Evolutionary conservation across 306 rosid species (phyloP).

Genomic region (Trifolium dubium): DNA sequence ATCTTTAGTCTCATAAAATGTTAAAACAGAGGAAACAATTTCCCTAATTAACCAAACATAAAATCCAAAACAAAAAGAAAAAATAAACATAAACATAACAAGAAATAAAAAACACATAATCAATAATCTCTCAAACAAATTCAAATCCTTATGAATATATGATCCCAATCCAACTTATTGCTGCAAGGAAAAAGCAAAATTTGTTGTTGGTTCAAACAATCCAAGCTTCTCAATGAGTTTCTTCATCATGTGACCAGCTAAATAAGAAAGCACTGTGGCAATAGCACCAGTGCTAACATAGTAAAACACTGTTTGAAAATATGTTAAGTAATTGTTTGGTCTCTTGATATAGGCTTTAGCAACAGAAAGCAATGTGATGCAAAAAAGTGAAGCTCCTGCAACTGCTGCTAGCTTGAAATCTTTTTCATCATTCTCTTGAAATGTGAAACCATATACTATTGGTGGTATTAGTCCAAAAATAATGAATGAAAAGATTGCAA

Average conservation of each 20-base stretch:
- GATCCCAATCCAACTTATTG: conserved; percentile 45
- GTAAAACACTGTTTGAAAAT: conserved; percentile 52
- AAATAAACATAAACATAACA: not conserved
- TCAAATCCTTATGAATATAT: conserved; percentile 2
- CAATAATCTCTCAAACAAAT: not conserved
- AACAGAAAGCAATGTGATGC: conserved; percentile 68
- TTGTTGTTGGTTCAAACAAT: conserved; percentile 50
- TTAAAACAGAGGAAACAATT: not conserved
- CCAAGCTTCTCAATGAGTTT: conserved; percentile 56
- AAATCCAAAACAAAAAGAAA: not conserved
- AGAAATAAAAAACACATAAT: not conserved
- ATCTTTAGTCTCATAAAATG: not conserved
- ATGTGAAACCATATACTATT: conserved; percentile 70
- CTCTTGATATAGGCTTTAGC: conserved; percentile 60
- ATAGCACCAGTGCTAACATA: conserved; percentile 54
- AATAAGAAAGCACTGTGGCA: conserved; percentile 63
- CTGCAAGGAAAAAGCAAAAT: conserved; percentile 10
- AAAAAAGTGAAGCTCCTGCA: conserved; percentile 68
- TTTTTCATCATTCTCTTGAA: conserved; percentile 55
- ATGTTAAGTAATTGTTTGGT: conserved; percentile 46
- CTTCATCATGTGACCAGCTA: conserved; percentile 59
- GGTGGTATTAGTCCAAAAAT: conserved; percentile 76
- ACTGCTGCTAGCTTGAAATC: conserved; percentile 75
- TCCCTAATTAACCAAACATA: not conserved
- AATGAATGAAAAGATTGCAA: conserved; percentile 65